Evolutionary conservation across 2,329 filamentous ascomycete genomes (phyloP).

Genomic region (Zopfia rhizophila): DNA sequence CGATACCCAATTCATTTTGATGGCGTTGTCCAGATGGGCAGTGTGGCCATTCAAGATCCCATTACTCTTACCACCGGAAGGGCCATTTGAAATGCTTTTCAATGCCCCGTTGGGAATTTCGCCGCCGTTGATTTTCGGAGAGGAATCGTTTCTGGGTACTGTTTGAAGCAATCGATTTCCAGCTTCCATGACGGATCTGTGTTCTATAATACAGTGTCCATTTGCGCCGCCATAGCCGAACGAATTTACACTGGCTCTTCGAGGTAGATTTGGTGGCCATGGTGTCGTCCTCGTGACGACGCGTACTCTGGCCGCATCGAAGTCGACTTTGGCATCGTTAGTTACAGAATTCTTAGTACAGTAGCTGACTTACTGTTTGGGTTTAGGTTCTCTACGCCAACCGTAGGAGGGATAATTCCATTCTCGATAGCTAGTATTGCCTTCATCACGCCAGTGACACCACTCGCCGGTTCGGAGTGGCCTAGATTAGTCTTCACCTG

Average conservation of each 20-base stretch:
- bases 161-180: too few relatives aligned
- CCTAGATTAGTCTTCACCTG: slow-evolving; percentile 51
- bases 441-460: slow-evolving; percentile 48
- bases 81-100: too few relatives aligned
- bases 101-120: too few relatives aligned
- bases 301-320: slow-evolving; percentile 6
- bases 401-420: slow-evolving; percentile 37
- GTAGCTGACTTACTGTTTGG: slow-evolving; percentile 8
- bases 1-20: too few relatives aligned
- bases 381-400: slow-evolving; percentile 22
- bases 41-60: too few relatives aligned
- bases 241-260: slow-evolving; percentile 20
- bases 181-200: too few relatives aligned
- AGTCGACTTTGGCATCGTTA: too few relatives aligned
- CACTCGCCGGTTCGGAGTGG: slow-evolving; percentile 51
- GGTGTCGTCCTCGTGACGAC: slow-evolving; percentile 15
- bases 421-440: slow-evolving; percentile 50
- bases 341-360: too few relatives aligned
- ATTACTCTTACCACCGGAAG: too few relatives aligned
- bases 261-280: slow-evolving; percentile 14
- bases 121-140: too few relatives aligned
- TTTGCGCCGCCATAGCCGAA: slow-evolving; percentile 28
- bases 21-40: too few relatives aligned
- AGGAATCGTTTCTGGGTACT: too few relatives aligned
- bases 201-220: slow-evolving; percentile 18